Evolutionary conservation across 2,329 filamentous ascomycete species (phyloP).

Genomic region (Balansia obtecta): DNA sequence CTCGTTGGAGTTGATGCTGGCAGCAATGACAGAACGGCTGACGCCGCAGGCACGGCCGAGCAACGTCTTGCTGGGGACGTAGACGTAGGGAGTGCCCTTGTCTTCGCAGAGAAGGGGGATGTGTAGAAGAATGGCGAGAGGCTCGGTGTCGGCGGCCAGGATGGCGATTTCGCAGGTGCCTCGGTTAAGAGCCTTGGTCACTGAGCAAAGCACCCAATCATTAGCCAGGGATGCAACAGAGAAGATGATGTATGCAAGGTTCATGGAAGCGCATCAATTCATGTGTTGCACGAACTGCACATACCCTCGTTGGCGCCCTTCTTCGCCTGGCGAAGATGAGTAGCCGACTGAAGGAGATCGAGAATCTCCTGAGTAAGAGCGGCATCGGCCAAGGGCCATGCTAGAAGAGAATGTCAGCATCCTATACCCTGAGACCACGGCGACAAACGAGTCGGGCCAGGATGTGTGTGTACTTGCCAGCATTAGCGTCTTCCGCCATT

Average conservation of each 20-base stretch:
- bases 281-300: conserved; percentile 2
- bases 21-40: conserved; percentile 73
- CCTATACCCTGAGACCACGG: neutral
- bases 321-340: conserved; percentile 60
- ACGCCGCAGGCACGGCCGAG: conserved; percentile 87
- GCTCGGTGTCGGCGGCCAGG: conserved; percentile 77
- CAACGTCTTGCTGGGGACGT: conserved; percentile 66
- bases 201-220: conserved; percentile 12
- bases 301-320: conserved; percentile 72
- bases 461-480: conserved; percentile 9
- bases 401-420: conserved; percentile 20
- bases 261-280: no score
- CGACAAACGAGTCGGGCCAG: neutral
- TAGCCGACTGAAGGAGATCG: conserved; percentile 65
- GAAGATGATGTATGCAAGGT: no score
- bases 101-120: conserved; percentile 81
- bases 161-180: conserved; percentile 84
- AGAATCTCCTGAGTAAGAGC: conserved; percentile 71
- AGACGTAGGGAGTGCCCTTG: conserved; percentile 56
- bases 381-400: conserved; percentile 62
- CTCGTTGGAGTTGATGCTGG: conserved; percentile 85
- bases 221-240: conserved; percentile 2
- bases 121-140: conserved; percentile 79
- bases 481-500: conserved; percentile 16
- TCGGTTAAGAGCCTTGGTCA: conserved; percentile 79